Conservation (phyloP, 495 filamentous ascomycete genomes). For the Aspergillus affinis region DNA sequence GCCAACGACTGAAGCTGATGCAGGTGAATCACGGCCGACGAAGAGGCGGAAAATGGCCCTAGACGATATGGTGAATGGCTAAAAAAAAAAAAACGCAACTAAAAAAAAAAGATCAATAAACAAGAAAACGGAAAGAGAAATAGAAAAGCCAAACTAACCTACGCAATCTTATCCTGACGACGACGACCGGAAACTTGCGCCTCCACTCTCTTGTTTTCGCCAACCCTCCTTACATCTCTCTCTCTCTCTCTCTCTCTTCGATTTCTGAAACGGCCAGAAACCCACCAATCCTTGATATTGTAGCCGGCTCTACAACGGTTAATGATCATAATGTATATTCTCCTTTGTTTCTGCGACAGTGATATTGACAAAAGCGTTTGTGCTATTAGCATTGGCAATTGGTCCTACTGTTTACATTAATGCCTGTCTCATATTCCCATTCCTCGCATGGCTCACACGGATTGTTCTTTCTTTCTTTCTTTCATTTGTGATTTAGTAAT, state of each 20-base stretch:
- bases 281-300: constrained; percentile 15
- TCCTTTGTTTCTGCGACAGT: constrained; percentile 15
- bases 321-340: constrained; percentile 27
- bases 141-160: no score
- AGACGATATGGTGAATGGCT: constrained; percentile 51
- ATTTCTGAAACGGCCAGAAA: background rate
- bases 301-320: constrained; percentile 39
- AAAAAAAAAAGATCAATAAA: background rate
- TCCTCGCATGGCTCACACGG: background rate
- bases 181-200: constrained; percentile 3
- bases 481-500: constrained; percentile 2
- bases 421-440: background rate
- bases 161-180: background rate
- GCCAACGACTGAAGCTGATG: constrained; percentile 23
- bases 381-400: constrained; percentile 6
- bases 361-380: constrained; percentile 13
- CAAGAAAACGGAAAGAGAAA: background rate
- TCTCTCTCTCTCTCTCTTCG: background rate
- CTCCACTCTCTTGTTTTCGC: constrained; percentile 11
- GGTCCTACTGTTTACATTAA: constrained; percentile 7
- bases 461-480: background rate
- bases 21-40: constrained; percentile 56
- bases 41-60: constrained; percentile 66
- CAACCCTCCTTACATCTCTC: background rate
- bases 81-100: background rate